These are phyloP conservation scores for Ceratocystis harringtonii DNA, from an alignment of 2,329 filamentous ascomycete species.

Conservation along the genomic window DNA sequence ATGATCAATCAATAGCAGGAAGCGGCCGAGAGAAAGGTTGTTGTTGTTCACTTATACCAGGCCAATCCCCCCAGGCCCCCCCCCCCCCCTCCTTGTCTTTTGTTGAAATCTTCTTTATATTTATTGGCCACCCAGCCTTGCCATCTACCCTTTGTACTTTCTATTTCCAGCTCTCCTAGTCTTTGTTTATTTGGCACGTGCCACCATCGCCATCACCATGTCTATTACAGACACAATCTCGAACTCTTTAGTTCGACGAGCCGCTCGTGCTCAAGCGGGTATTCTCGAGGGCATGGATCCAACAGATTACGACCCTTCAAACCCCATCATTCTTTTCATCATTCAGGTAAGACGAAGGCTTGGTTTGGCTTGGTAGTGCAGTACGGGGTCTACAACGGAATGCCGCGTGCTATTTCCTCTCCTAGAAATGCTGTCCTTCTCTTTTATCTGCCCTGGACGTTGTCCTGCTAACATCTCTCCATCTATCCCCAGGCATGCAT, in stretches of 20 bases:
- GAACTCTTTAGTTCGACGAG: conserved; percentile 19
- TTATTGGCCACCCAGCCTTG: neutral
- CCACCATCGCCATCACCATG: conserved; percentile 17
- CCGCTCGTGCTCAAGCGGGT: conserved; percentile 35
- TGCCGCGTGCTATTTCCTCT: neutral
- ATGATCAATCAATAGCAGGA: neutral
- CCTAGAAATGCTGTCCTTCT: neutral
- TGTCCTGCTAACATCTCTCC: conserved; percentile 8
- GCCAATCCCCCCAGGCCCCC: no score
- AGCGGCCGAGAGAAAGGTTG: neutral
- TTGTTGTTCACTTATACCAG: neutral
- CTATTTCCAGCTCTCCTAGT: no score
- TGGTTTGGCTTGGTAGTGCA: neutral
- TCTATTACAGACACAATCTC: conserved; percentile 23
- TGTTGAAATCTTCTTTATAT: neutral
- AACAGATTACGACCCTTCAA: conserved; percentile 49
- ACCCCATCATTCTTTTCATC: conserved; percentile 63
- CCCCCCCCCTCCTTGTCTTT: neutral
- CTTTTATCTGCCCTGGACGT: neutral
- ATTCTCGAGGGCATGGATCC: conserved; percentile 59
- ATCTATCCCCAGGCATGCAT: conserved; percentile 27
- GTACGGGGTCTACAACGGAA: neutral
- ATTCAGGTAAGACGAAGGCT: conserved; percentile 39
- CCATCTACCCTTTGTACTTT: neutral
- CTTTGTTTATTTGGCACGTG: no score